These are phyloP conservation scores for Cryptosporidium ubiquitum DNA, from an alignment of 169 alveolate genomes.

Conservation along the genomic window DNA sequence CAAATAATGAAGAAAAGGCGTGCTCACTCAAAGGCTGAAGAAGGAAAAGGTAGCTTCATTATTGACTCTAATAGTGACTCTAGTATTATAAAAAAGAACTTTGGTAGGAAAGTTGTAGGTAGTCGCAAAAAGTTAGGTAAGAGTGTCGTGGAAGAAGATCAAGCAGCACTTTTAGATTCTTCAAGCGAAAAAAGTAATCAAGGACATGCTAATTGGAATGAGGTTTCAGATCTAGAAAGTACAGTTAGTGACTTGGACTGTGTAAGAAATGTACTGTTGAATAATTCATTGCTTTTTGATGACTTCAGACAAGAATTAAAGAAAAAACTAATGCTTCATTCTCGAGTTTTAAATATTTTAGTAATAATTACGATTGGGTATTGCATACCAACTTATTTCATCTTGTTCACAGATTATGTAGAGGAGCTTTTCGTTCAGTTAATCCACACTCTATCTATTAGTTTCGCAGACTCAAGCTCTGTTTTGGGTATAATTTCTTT, in stretches of 20 bases:
- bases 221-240: conserved; percentile 43
- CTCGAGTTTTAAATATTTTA: conserved; percentile 12
- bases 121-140: conserved; percentile 8
- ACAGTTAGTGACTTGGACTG: conserved; percentile 59
- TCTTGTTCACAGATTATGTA: conserved; percentile 49
- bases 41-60: not conserved
- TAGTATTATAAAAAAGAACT: not conserved
- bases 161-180: not conserved
- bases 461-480: not conserved
- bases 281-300: conserved; percentile 29
- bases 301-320: conserved; percentile 50
- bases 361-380: conserved; percentile 33
- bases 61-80: not conserved
- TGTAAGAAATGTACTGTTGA: conserved; percentile 41
- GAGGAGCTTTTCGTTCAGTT: conserved; percentile 45
- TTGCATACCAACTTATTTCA: conserved; percentile 67
- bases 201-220: conserved; percentile 21
- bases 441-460: conserved; percentile 7
- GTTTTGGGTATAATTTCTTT: not conserved
- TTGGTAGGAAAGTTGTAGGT: not conserved
- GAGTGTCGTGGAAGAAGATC: not conserved
- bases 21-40: not conserved
- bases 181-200: not conserved
- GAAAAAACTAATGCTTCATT: conserved; percentile 17
- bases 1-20: conserved; percentile 35